Conservation (phyloP, 768 basidiomycete species). For the Psilocybe subaeruginosa region DNA sequence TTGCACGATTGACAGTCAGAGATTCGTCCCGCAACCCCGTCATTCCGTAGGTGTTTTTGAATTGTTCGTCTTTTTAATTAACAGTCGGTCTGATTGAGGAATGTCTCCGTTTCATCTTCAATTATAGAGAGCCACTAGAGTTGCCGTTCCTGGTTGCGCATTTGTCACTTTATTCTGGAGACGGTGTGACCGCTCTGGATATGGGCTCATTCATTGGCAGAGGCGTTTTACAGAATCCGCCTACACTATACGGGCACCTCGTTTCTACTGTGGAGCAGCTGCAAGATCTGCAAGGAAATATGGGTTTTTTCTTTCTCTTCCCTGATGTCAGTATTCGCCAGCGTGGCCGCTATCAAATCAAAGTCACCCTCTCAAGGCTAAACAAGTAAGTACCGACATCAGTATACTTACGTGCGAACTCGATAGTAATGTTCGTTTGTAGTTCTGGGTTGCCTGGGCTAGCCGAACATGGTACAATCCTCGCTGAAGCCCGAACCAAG, state of each 20-base stretch:
- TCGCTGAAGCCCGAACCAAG: slow-evolving; percentile 74
- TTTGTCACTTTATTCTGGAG: slow-evolving; percentile 72
- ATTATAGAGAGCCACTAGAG: slow-evolving; percentile 57
- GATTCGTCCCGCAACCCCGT: slow-evolving; percentile 73
- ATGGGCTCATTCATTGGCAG: slow-evolving; percentile 60
- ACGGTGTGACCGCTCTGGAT: slow-evolving; percentile 66
- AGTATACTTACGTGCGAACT: slow-evolving; percentile 1
- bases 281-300: slow-evolving; percentile 78
- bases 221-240: slow-evolving; percentile 50
- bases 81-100: neutral
- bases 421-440: slow-evolving; percentile 6
- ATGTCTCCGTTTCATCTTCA: slow-evolving; percentile 13
- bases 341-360: slow-evolving; percentile 76
- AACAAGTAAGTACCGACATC: slow-evolving; percentile 58
- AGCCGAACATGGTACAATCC: slow-evolving; percentile 61
- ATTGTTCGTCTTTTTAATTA: neutral
- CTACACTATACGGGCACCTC: slow-evolving; percentile 82
- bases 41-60: slow-evolving; percentile 69
- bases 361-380: slow-evolving; percentile 72
- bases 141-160: slow-evolving; percentile 88
- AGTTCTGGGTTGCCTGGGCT: slow-evolving; percentile 52
- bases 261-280: slow-evolving; percentile 82
- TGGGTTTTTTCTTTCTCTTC: slow-evolving; percentile 88
- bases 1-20: slow-evolving; percentile 77
- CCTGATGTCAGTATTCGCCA: slow-evolving; percentile 87